These are phyloP conservation scores for Cordyceps tenuipes DNA, from an alignment of 2,329 filamentous ascomycete genomes.

Conservation along the genomic window DNA sequence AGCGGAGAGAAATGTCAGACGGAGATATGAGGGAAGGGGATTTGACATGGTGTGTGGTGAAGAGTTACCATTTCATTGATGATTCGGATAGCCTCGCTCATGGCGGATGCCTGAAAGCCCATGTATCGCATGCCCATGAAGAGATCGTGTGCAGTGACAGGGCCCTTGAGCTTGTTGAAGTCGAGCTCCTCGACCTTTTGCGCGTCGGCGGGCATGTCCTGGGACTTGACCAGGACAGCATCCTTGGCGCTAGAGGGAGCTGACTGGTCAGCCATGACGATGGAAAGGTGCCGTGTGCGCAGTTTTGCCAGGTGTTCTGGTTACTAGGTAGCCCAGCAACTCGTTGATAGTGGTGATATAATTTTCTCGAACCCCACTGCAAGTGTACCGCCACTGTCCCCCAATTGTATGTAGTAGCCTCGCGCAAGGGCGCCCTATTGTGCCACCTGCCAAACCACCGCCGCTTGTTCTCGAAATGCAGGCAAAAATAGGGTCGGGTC, in stretches of 20 bases:
- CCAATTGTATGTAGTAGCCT: no score
- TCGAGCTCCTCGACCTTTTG: slow-evolving; percentile 83
- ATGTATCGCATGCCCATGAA: slow-evolving; percentile 74
- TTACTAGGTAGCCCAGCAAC: not conserved
- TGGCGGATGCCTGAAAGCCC: slow-evolving; percentile 64
- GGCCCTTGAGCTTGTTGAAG: slow-evolving; percentile 71
- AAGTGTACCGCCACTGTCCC: not conserved
- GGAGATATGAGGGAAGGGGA: not conserved
- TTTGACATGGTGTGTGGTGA: not conserved
- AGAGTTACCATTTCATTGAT: slow-evolving; percentile 82
- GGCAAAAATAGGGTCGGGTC: not conserved
- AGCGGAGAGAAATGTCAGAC: not conserved
- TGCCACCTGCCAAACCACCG: not conserved
- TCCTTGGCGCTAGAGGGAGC: slow-evolving; percentile 59
- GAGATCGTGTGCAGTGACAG: slow-evolving; percentile 80
- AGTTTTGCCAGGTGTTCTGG: not conserved
- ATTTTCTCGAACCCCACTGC: slow-evolving; percentile 8
- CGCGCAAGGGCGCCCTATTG: not conserved
- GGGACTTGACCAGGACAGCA: slow-evolving; percentile 79
- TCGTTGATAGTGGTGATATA: not conserved
- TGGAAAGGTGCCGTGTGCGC: not conserved
- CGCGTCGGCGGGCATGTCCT: slow-evolving; percentile 69
- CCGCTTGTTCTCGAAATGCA: not conserved
- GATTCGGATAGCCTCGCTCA: slow-evolving; percentile 80
- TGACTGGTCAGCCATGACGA: slow-evolving; percentile 20